A percentile compares a stretch with the other conserved stretches of the same genome.
Evolutionary conservation across 768 basidiomycete species (phyloP).

Genomic region (Tephrocybe rancida): DNA sequence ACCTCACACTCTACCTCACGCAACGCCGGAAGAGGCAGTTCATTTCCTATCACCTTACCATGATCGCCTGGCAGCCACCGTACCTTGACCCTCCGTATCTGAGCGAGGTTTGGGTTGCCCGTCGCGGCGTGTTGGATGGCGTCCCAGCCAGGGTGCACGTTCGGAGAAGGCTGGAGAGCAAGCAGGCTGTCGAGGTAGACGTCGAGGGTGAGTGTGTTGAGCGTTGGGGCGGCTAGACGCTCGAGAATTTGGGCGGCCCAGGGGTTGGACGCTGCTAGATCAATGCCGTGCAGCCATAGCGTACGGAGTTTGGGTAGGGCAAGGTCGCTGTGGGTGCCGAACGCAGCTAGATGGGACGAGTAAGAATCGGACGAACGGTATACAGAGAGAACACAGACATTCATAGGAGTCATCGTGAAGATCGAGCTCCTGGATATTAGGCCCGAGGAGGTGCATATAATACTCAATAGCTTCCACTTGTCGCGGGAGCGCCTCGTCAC

Average conservation of each 20-base stretch:
- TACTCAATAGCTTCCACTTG: background rate
- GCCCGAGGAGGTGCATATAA: background rate
- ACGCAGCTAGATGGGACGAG: no score
- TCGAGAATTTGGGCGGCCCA: background rate
- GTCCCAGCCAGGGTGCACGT: background rate
- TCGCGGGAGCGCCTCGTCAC: background rate
- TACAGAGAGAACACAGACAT: background rate
- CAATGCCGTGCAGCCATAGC: background rate
- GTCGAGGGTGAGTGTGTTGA: background rate
- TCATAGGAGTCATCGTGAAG: background rate
- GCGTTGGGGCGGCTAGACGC: background rate
- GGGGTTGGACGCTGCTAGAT: background rate
- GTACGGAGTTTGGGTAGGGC: background rate
- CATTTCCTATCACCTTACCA: background rate
- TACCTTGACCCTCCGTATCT: background rate
- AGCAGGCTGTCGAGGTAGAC: background rate
- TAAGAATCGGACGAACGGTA: background rate
- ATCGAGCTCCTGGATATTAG: background rate
- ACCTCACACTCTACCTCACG: background rate
- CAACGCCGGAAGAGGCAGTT: background rate
- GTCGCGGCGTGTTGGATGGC: background rate
- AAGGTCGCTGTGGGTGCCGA: background rate
- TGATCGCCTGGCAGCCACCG: background rate
- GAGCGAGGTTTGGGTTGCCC: background rate
- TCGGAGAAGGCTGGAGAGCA: background rate